Evolutionary conservation across 2,329 filamentous ascomycete species (phyloP), one percentile per base, ranked within the genome.

Genomic region (Fusarium verrucosum): DNA sequence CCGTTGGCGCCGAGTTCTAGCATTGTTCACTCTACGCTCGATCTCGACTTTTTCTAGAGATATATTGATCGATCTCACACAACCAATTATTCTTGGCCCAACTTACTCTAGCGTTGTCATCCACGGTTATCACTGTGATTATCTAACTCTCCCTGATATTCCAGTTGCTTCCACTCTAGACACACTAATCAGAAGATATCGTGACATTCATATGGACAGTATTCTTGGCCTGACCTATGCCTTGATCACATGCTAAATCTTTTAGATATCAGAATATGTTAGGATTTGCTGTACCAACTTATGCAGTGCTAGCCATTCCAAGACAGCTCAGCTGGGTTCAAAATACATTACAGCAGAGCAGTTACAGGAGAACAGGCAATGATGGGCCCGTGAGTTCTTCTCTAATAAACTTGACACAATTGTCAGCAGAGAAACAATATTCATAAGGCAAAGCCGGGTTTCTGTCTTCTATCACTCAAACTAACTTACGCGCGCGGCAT

Each of bases 401-500:
- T 28, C 20, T 20, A 19, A 40, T 20, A 19, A 40, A 26, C 30
- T 38, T 40, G 33, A 42, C 44, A 17, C 44, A 17, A 35, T 32
- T 33, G 41, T 51, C 28, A 10, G 33, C 28, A 26, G 13, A 43
- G 37, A 57, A 38, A 46, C 50, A 37, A n/a, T 45, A 13, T 26
- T 35, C 45, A 17, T 4, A 36, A 56, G 36, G 28, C 6, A 36
- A 17, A 46, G 19, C 26, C 35, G 25, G 20, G 57, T 26, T 37
- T 42, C 36, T 22, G 42, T 42, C 26, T 38, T 42, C 32, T 42
- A 33, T 51, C 30, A 42, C 30, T 13, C 23, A 22, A 36, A 30
- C 38, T 61, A 54, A 62, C 38, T 47, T 63, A 67, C 64, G 59
- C 64, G 64, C 64, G 58, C 63, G 63, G 63, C 33, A 67, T 59